Base-by-base conservation (phyloP, 2,329 filamentous ascomycete species). In the Chaetomiaceae sp. region DNA sequence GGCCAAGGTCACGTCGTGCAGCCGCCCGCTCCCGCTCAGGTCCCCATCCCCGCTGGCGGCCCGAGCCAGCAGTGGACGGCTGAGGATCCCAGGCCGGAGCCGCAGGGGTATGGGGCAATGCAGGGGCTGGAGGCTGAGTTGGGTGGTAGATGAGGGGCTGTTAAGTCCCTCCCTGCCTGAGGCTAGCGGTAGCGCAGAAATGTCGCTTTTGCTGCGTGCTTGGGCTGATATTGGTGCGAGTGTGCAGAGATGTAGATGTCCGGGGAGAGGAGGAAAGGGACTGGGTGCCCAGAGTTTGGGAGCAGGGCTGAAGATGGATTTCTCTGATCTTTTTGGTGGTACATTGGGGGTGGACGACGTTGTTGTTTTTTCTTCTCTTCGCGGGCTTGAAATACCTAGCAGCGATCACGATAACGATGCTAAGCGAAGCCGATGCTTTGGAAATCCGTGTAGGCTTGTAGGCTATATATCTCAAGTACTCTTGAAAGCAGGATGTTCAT, bases 41-140 rank as follows among this genome's bases (percentile, higher is more conserved):
- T 83, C 40, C 80, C 79, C 22, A 77, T 82, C 65, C 81, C 78
- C 0, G 66, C 72, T 39, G 72, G 68, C n/a, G 71, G 69, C 25
- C 36, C 42, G 11, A 29, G 47, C 37, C 66, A 70, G 20, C 76
- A 82, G 62, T 84, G 81, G 81, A 81, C 71, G 6, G 75, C 77
- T 15, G 79, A 84, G 61, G 81, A 84, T 50, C 81, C 81, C 7
- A 70, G 81, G 37, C 81, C 81, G 6, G 79, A 84, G 37, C 81
- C 81, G 6, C 79, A 84, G 64, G 81, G 83, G 65, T 83, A 82
- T 61, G 66, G 72, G 27, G 74, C 75, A 33, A 69, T 71, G 40
- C 72, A 72, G 38, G 76, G 75, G 4, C 71, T 85, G 19, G 82
- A 85, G 69, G 79, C 78, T 25, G 82, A 84, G 56, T 72, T 85